These are phyloP conservation scores for Mycena floridula DNA, from an alignment of 768 basidiomycete genomes.

Conservation along the genomic window DNA sequence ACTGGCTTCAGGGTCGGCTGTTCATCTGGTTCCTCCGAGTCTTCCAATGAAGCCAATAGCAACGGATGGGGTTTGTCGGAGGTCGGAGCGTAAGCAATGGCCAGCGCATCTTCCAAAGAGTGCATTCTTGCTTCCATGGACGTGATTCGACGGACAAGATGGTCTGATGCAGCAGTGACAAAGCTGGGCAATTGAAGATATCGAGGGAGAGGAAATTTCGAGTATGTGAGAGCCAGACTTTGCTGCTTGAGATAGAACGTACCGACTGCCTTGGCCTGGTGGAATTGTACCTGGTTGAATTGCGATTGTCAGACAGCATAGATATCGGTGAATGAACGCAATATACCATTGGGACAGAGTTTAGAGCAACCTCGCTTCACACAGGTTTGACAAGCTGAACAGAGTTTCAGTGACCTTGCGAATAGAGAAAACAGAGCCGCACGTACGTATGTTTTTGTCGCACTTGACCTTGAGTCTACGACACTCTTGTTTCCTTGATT, in stretches of 20 bases:
- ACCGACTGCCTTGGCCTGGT: constrained; percentile 50
- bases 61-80: constrained; percentile 37
- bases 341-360: constrained; percentile 45
- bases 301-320: not conserved
- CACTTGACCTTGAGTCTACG: constrained; percentile 37
- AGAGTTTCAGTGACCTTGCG: constrained; percentile 1
- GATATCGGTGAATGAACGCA: not conserved
- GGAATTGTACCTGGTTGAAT: constrained; percentile 40
- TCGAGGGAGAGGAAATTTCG: not conserved
- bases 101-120: constrained; percentile 48
- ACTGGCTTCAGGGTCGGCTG: constrained; percentile 20
- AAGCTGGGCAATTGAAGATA: constrained; percentile 27
- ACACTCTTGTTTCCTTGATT: constrained; percentile 21
- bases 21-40: constrained; percentile 24
- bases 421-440: constrained; percentile 1
- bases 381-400: constrained; percentile 42
- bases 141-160: constrained; percentile 39
- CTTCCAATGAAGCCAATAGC: constrained; percentile 20
- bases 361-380: constrained; percentile 44
- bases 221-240: not conserved
- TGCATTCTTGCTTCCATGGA: constrained; percentile 46
- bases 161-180: constrained; percentile 46
- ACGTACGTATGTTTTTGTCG: constrained; percentile 22
- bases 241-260: constrained; percentile 9
- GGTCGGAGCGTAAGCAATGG: constrained; percentile 35